A percentile compares a stretch with the other conserved stretches of the same genome.
phyloP scores from a whole-genome alignment of 257 asterid species.

The Solanum clarkiae region DNA sequence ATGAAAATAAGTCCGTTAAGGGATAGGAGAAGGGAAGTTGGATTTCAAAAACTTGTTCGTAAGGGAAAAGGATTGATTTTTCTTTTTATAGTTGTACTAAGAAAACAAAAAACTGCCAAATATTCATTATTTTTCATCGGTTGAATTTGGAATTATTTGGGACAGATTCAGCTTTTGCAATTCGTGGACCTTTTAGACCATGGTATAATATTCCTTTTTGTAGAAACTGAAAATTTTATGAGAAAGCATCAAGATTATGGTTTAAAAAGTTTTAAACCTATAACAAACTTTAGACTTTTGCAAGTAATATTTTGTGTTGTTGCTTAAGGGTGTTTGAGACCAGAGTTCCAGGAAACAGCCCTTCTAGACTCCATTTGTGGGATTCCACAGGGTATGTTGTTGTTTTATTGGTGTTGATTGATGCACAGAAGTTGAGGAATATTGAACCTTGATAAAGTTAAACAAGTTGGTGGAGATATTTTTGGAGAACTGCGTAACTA shows the following conservation, averaged over 20 bases:
- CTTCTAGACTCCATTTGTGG: too few relatives aligned
- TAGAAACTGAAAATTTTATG: too few relatives aligned
- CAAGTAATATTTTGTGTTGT: too few relatives aligned
- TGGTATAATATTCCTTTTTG: not conserved
- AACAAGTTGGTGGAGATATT: not conserved
- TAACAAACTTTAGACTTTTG: not conserved
- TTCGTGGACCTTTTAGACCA: not conserved
- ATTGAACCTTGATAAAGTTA: not conserved
- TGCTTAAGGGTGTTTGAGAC: too few relatives aligned
- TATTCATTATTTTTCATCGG: not conserved
- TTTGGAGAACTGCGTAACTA: not conserved
- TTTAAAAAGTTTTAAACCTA: too few relatives aligned
- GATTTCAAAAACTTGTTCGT: too few relatives aligned
- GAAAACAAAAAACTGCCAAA: not conserved
- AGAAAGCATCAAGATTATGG: not conserved
- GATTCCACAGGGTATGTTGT: too few relatives aligned
- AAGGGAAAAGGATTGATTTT: too few relatives aligned
- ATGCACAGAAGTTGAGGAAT: not conserved
- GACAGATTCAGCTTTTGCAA: not conserved
- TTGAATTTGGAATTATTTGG: not conserved
- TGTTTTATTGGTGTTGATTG: not conserved
- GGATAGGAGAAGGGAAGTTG: not conserved
- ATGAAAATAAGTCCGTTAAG: not conserved
- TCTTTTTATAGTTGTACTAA: not conserved
- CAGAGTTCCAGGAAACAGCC: fast-evolving